Percentiles rank a stretch among this genome's conserved stretches.
Evolutionary conservation across 2,329 filamentous ascomycete species (phyloP).

Genomic region (Diplocarpon rosae): DNA sequence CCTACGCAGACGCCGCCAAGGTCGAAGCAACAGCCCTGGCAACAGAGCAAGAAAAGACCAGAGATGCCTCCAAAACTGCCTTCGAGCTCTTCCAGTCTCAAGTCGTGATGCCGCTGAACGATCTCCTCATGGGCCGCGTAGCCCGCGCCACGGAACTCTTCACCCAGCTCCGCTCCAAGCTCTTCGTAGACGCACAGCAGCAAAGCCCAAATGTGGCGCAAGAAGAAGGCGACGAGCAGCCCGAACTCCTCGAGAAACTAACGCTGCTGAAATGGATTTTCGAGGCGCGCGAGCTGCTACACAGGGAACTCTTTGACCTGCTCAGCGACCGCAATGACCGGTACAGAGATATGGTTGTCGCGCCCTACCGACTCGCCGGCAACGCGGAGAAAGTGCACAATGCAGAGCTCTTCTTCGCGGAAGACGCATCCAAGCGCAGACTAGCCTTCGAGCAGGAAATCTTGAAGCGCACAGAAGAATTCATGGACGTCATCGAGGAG

Average conservation of each 20-base stretch:
- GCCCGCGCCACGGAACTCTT: constrained; percentile 66
- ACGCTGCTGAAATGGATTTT: constrained; percentile 96
- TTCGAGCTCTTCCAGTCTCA: constrained; percentile 77
- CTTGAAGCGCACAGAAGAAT: constrained; percentile 61
- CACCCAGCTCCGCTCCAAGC: constrained; percentile 57
- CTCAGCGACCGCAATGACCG: constrained; percentile 76
- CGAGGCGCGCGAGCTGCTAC: constrained; percentile 78
- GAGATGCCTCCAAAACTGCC: constrained; percentile 64
- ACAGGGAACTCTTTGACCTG: constrained; percentile 76
- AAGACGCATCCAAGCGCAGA: constrained; percentile 64
- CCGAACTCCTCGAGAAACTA: constrained; percentile 86
- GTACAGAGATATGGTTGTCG: constrained; percentile 73
- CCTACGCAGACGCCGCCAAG: constrained; percentile 70
- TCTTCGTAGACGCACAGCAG: constrained; percentile 59
- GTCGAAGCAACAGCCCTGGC: constrained; percentile 66
- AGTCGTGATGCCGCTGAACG: constrained; percentile 76
- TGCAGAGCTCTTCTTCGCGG: constrained; percentile 70
- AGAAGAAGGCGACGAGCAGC: constrained; percentile 90
- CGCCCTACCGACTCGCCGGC: constrained; percentile 64
- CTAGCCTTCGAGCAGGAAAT: constrained; percentile 61
- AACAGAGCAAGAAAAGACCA: constrained; percentile 58
- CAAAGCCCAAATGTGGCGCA: constrained; percentile 70
- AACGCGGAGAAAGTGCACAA: constrained; percentile 71
- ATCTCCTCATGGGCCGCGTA: constrained; percentile 67
- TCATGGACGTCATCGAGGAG: constrained; percentile 68